Evolutionary conservation across 2,329 filamentous ascomycete genomes (phyloP).

Genomic region (Torrubiella hemipterigena): DNA sequence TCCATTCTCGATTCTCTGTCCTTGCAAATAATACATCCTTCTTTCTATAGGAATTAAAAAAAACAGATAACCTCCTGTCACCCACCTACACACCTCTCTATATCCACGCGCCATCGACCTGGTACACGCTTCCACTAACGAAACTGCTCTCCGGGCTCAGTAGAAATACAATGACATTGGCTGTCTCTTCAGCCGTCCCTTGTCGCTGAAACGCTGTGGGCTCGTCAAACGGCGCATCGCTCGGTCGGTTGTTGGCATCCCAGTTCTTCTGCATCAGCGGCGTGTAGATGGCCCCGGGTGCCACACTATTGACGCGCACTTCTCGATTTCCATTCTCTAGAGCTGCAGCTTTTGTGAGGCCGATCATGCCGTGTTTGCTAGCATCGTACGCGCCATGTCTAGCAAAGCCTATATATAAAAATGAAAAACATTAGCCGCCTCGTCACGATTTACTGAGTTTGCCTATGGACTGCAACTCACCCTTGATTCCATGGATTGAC

Average conservation of each 20-base stretch:
- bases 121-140: slow-evolving; percentile 31
- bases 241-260: slow-evolving; percentile 17
- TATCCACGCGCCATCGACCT: slow-evolving; percentile 29
- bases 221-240: slow-evolving; percentile 28
- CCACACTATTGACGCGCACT: slow-evolving; percentile 30
- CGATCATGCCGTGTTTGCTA: slow-evolving; percentile 22
- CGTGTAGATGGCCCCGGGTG: slow-evolving; percentile 34
- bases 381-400: slow-evolving; percentile 19
- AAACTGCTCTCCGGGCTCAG: slow-evolving; percentile 33
- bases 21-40: too few relatives aligned
- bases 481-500: slow-evolving; percentile 34
- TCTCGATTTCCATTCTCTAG: slow-evolving; percentile 25
- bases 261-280: slow-evolving; percentile 33
- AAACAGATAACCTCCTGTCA: neutral
- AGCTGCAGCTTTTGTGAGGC: slow-evolving; percentile 18
- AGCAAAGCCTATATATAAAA: slow-evolving; percentile 16
- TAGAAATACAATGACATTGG: slow-evolving; percentile 33
- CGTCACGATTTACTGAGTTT: neutral
- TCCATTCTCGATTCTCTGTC: too few relatives aligned
- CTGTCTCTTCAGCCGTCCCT: slow-evolving; percentile 35
- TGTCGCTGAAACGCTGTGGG: slow-evolving; percentile 27
- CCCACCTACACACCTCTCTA: too few relatives aligned
- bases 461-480: slow-evolving; percentile 7
- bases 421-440: neutral
- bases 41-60: too few relatives aligned